A percentile compares a stretch with the other conserved stretches of the same genome.
Conservation (phyloP, 2,329 filamentous ascomycete genomes). For the Aspergillus fumigatiaffinis region DNA sequence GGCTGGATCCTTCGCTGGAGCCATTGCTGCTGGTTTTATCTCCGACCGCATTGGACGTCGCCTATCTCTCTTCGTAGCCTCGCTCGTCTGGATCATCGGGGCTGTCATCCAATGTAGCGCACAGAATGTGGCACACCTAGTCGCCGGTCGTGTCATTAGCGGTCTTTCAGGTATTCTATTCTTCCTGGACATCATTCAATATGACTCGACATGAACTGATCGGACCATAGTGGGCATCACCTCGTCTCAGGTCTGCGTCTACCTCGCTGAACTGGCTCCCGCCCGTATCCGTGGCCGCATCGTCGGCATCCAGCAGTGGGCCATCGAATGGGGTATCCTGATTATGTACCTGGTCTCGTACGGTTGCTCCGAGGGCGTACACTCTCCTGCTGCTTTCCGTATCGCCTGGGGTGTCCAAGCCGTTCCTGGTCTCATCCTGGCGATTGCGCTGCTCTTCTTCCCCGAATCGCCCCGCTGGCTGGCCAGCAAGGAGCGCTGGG, state of each 20-base stretch:
- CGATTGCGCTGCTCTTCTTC: constrained; percentile 54
- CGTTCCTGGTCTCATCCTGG: constrained; percentile 55
- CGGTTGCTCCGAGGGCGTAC: constrained; percentile 31
- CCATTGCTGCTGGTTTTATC: constrained; percentile 39
- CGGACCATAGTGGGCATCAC: constrained; percentile 37
- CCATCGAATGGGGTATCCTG: constrained; percentile 43
- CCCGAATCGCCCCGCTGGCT: constrained; percentile 61
- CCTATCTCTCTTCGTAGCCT: constrained; percentile 38
- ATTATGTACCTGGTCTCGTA: constrained; percentile 44
- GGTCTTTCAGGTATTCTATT: constrained; percentile 27
- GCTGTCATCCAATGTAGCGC: constrained; percentile 29
- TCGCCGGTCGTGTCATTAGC: constrained; percentile 49
- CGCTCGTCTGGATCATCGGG: constrained; percentile 32
- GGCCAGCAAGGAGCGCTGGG: constrained; percentile 56
- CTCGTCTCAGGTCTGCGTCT: constrained; percentile 43
- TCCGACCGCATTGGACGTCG: constrained; percentile 38
- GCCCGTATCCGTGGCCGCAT: constrained; percentile 40
- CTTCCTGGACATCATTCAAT: neutral
- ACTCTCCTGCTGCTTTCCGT: constrained; percentile 48
- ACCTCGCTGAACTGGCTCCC: constrained; percentile 42
- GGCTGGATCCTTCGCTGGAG: constrained; percentile 65
- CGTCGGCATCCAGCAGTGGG: constrained; percentile 45
- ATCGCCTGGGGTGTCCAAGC: constrained; percentile 63
- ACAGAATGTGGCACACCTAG: constrained; percentile 33
- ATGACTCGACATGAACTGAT: neutral